Evolutionary conservation across 768 basidiomycete genomes (phyloP).

Genomic region (Rhizopogon vulgaris): DNA sequence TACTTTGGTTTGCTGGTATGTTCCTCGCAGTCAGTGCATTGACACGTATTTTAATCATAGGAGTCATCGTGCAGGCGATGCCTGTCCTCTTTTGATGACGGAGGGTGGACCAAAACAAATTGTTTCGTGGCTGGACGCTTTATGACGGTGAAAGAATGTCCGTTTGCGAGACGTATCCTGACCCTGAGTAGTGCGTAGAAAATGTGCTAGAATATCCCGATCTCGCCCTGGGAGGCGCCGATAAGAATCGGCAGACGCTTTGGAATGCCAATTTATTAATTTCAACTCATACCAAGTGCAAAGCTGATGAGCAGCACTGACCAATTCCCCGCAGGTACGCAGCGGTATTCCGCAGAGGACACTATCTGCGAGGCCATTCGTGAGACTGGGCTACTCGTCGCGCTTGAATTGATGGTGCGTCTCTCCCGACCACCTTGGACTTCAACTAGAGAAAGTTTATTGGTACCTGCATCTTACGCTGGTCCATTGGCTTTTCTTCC

Average conservation of each 20-base stretch:
- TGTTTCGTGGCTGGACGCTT: too few relatives aligned
- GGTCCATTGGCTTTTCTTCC: not conserved
- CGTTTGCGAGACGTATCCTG: not conserved
- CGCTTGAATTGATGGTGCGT: slow-evolving; percentile 87
- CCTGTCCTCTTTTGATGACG: not conserved
- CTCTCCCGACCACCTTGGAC: too few relatives aligned
- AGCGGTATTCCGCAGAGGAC: slow-evolving; percentile 98
- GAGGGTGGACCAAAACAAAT: too few relatives aligned
- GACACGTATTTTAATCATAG: not conserved
- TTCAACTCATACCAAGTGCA: not conserved
- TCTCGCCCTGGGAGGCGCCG: too few relatives aligned
- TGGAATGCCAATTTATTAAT: not conserved
- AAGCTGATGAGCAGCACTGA: not conserved
- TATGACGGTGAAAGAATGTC: not conserved
- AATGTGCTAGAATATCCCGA: not conserved
- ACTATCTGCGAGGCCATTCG: slow-evolving; percentile 92
- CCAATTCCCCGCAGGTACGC: slow-evolving; percentile 50
- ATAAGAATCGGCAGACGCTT: not conserved
- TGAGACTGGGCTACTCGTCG: slow-evolving; percentile 90
- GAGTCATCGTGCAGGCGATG: not conserved
- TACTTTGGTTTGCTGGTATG: not conserved
- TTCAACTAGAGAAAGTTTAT: not conserved
- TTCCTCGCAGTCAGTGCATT: not conserved
- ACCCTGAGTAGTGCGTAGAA: not conserved
- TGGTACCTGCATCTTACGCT: not conserved